A percentile compares a stretch with the other conserved stretches of the same genome.
Evolutionary conservation across 352 stramenopile species (phyloP).

Genomic region (Phytophthora idaei): DNA sequence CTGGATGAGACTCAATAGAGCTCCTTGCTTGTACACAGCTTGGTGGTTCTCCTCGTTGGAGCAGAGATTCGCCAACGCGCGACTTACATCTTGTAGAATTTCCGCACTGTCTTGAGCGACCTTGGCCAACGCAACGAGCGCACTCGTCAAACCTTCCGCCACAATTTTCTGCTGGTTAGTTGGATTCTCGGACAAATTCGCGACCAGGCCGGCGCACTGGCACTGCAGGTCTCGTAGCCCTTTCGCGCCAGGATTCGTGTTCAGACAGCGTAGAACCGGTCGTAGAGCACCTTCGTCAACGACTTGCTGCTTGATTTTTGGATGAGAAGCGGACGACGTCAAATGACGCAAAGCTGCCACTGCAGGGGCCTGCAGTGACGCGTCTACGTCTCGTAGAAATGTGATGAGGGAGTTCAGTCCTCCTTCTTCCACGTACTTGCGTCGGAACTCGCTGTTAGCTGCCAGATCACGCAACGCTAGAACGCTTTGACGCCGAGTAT

Average conservation of each 20-base stretch:
- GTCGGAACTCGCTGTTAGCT: slow-evolving; percentile 89
- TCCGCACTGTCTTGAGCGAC: slow-evolving; percentile 82
- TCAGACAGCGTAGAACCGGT: slow-evolving; percentile 89
- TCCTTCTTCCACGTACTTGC: slow-evolving; percentile 89
- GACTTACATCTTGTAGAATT: slow-evolving; percentile 94
- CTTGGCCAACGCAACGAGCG: slow-evolving; percentile 79
- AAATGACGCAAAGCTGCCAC: slow-evolving; percentile 93
- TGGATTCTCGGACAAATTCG: slow-evolving; percentile 93
- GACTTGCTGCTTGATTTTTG: slow-evolving; percentile 88
- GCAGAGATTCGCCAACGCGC: slow-evolving; percentile 92
- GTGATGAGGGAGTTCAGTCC: slow-evolving; percentile 86
- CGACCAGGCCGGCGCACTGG: slow-evolving; percentile 93
- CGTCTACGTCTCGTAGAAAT: slow-evolving; percentile 89
- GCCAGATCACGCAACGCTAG: slow-evolving; percentile 91
- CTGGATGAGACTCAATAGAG: slow-evolving; percentile 88
- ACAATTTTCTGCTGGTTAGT: slow-evolving; percentile 93
- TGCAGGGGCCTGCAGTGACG: slow-evolving; percentile 88
- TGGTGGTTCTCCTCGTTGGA: slow-evolving; percentile 95
- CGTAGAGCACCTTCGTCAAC: slow-evolving; percentile 82
- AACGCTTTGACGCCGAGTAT: slow-evolving; percentile 91
- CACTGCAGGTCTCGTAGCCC: slow-evolving; percentile 91
- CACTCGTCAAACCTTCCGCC: slow-evolving; percentile 86
- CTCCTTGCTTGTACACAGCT: slow-evolving; percentile 93
- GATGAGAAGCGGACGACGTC: slow-evolving; percentile 58
- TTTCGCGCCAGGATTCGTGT: slow-evolving; percentile 53